These are phyloP conservation scores for Pestalotiopsis sp. DNA, from an alignment of 2,329 filamentous ascomycete genomes.

Conservation along the genomic window DNA sequence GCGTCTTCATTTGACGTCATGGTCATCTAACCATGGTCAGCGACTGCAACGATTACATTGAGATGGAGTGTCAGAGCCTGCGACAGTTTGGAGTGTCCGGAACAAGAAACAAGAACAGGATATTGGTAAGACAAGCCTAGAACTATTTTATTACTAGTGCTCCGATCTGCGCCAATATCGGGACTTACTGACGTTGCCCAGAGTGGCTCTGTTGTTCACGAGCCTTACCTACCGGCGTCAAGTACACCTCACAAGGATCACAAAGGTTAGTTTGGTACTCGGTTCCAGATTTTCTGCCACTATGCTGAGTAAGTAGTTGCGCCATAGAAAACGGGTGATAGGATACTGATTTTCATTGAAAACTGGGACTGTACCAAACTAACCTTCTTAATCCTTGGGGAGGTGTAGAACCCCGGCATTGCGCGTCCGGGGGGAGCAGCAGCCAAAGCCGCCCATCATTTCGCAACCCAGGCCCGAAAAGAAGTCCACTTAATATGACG, in stretches of 20 bases:
- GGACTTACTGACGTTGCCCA: constrained; percentile 5
- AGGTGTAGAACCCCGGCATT: constrained; percentile 1
- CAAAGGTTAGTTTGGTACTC: too few relatives aligned
- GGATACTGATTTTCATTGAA: too few relatives aligned
- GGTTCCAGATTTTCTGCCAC: too few relatives aligned
- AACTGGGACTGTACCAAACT: too few relatives aligned
- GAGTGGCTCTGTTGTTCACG: constrained; percentile 3
- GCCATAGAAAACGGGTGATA: too few relatives aligned
- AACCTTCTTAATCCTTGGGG: too few relatives aligned
- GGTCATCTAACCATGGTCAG: background rate
- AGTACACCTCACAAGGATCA: too few relatives aligned
- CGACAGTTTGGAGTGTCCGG: background rate
- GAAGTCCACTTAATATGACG: constrained; percentile 14
- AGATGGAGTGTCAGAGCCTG: background rate
- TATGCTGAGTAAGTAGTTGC: too few relatives aligned
- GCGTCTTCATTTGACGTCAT: constrained; percentile 9
- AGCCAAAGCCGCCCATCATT: background rate
- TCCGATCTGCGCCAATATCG: background rate
- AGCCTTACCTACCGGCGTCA: background rate
- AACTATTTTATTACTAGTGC: background rate
- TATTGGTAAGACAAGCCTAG: background rate
- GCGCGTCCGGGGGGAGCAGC: background rate
- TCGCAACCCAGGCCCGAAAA: background rate
- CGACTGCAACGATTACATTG: background rate
- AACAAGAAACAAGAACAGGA: background rate